These are phyloP conservation scores for Thermomyces lanuginosus DNA, from an alignment of 2,329 filamentous ascomycete genomes.

Conservation along the genomic window DNA sequence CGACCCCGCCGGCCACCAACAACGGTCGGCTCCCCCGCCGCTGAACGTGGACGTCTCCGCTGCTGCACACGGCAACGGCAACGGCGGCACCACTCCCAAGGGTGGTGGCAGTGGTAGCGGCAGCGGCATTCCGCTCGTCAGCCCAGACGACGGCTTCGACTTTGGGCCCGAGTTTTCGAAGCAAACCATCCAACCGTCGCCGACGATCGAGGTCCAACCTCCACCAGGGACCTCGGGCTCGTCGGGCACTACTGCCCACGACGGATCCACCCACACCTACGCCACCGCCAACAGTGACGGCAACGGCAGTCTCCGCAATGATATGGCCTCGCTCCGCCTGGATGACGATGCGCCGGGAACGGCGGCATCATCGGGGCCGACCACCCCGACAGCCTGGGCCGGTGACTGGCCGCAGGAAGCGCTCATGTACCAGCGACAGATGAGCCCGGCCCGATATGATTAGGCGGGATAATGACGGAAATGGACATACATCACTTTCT, in stretches of 20 bases:
- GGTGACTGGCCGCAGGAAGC: constrained; percentile 26
- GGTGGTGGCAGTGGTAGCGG: too few species aligned
- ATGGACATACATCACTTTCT: too few species aligned
- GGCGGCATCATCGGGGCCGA: constrained; percentile 7
- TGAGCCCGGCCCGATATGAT: too few species aligned
- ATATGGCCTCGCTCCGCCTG: too few species aligned
- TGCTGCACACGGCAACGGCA: constrained; percentile 3
- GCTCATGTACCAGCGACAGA: constrained; percentile 25
- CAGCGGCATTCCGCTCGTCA: constrained; percentile 6
- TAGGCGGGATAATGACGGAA: too few species aligned
- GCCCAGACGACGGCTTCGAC: constrained; percentile 6
- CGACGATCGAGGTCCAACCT: constrained; percentile 1
- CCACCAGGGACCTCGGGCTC: constrained; percentile 3
- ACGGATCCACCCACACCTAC: constrained; percentile 3
- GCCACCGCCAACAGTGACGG: constrained; percentile 17
- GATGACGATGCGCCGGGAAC: too few species aligned
- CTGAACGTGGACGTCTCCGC: constrained; percentile 4
- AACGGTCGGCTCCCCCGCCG: constrained; percentile 1
- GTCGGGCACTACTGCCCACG: constrained; percentile 1
- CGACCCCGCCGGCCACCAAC: constrained; percentile 6
- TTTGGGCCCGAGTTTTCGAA: constrained; percentile 5
- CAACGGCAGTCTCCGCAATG: constrained; percentile 9
- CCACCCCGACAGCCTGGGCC: constrained; percentile 6
- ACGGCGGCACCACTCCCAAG: constrained; percentile 4
- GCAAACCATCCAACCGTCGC: constrained; percentile 4